phyloP scores from a whole-genome alignment of 495 filamentous ascomycete genomes.

The Lindgomyces ingoldianus region DNA sequence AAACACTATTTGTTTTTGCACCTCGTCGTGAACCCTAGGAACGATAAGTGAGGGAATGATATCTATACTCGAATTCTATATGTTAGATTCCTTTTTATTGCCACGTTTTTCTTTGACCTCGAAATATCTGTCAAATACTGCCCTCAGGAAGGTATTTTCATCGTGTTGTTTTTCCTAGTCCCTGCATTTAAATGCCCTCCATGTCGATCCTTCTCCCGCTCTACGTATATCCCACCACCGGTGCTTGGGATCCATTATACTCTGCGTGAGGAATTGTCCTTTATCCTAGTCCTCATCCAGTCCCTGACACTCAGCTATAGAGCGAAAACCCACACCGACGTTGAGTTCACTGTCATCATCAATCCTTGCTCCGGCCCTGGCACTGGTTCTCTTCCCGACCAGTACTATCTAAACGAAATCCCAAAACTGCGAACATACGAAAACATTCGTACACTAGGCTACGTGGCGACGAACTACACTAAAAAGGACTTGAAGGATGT shows the following conservation, averaged over 20 bases:
- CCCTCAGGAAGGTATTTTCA: not conserved
- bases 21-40: conserved; percentile 1
- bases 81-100: not conserved
- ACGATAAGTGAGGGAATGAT: not conserved
- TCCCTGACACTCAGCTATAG: not conserved
- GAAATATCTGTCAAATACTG: too few species aligned
- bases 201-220: conserved; percentile 34
- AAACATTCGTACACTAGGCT: conserved; percentile 33
- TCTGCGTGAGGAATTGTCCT: conserved; percentile 24
- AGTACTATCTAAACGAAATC: conserved; percentile 31
- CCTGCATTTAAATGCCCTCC: not conserved
- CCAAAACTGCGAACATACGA: conserved; percentile 22
- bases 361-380: conserved; percentile 36
- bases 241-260: conserved; percentile 35
- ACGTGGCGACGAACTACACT: conserved; percentile 34
- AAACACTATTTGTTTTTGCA: not conserved
- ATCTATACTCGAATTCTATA: not conserved
- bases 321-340: conserved; percentile 18
- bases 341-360: conserved; percentile 34
- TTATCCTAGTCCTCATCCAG: not conserved
- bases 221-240: conserved; percentile 32
- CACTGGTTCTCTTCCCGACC: conserved; percentile 27
- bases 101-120: not conserved
- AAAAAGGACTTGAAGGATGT: conserved; percentile 17
- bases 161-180: not conserved